These are phyloP conservation scores for Pseudozyma pruni DNA, from an alignment of 1,284 basidiomycete species.

Conservation along the genomic window DNA sequence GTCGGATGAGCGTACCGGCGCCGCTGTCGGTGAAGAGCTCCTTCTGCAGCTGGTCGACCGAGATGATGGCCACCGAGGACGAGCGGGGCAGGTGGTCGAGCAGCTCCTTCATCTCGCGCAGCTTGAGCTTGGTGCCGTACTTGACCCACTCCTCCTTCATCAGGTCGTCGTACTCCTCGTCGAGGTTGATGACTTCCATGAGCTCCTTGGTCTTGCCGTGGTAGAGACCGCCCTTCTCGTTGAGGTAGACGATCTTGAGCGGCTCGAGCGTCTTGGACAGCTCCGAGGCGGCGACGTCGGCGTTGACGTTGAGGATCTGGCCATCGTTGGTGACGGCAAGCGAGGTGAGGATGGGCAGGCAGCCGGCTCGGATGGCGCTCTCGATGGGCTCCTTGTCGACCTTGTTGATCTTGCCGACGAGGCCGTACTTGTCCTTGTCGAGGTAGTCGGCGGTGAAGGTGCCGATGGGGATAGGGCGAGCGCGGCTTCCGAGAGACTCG, in stretches of 20 bases:
- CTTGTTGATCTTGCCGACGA: conserved; percentile 67
- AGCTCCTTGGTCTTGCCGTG: conserved; percentile 79
- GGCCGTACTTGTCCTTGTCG: conserved; percentile 68
- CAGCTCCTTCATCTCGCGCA: conserved; percentile 98
- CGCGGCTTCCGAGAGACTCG: conserved; percentile 66
- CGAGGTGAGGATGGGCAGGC: conserved; percentile 67
- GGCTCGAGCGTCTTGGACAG: conserved; percentile 68
- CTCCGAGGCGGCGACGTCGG: conserved; percentile 67
- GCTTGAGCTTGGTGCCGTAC: conserved; percentile 98
- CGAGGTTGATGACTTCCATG: conserved; percentile 93
- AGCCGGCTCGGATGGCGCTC: conserved; percentile 66
- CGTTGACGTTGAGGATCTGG: conserved; percentile 68
- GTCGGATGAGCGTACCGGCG: conserved; percentile 94
- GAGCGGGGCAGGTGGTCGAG: conserved; percentile 97
- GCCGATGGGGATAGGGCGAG: conserved; percentile 66
- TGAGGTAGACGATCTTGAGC: conserved; percentile 96
- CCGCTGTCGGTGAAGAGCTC: conserved; percentile 99
- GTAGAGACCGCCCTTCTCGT: conserved; percentile 97
- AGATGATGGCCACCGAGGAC: conserved; percentile 98
- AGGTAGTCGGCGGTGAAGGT: conserved; percentile 66
- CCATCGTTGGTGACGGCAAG: conserved; percentile 66
- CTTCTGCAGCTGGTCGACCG: conserved; percentile 90
- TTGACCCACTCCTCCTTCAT: conserved; percentile 99
- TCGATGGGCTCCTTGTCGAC: conserved; percentile 68
- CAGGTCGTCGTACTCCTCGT: conserved; percentile 96